These are phyloP conservation scores for Diplodia scrobiculata DNA, from an alignment of 2,329 filamentous ascomycete species.

Conservation along the genomic window DNA sequence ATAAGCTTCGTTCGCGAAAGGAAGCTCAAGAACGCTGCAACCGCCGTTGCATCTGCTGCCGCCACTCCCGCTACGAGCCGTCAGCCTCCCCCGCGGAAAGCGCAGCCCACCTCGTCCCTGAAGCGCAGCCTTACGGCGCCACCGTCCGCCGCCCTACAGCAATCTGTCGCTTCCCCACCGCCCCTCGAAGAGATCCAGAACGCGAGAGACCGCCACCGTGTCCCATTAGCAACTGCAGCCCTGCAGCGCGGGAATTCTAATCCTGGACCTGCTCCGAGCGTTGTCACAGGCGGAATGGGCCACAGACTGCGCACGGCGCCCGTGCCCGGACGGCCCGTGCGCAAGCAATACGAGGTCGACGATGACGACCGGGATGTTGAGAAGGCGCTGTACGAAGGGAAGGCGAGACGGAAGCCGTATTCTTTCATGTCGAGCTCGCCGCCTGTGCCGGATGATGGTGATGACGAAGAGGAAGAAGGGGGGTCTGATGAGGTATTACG, in stretches of 20 bases:
- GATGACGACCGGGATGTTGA: neutral
- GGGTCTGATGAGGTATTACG: slow-evolving; percentile 30
- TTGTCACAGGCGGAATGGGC: neutral
- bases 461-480: neutral
- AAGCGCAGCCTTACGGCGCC: neutral
- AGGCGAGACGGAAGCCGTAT: slow-evolving; percentile 1
- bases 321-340: slow-evolving; percentile 12
- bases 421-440: slow-evolving; percentile 20
- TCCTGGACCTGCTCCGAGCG: too few relatives aligned
- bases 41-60: neutral
- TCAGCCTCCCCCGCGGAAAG: neutral
- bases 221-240: neutral
- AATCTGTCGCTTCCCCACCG: neutral
- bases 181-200: slow-evolving; percentile 20
- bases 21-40: slow-evolving; percentile 23
- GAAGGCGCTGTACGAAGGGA: neutral
- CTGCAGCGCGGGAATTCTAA: neutral
- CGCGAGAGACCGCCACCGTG: neutral
- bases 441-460: neutral
- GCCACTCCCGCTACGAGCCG: neutral
- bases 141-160: neutral
- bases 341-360: slow-evolving; percentile 3
- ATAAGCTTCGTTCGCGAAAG: slow-evolving; percentile 9
- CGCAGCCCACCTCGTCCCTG: neutral
- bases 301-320: slow-evolving; percentile 20